Percentiles rank a stretch among this genome's conserved stretches.
Conservation (phyloP, 345 rosid genomes). For the Moringa oleifera region DNA sequence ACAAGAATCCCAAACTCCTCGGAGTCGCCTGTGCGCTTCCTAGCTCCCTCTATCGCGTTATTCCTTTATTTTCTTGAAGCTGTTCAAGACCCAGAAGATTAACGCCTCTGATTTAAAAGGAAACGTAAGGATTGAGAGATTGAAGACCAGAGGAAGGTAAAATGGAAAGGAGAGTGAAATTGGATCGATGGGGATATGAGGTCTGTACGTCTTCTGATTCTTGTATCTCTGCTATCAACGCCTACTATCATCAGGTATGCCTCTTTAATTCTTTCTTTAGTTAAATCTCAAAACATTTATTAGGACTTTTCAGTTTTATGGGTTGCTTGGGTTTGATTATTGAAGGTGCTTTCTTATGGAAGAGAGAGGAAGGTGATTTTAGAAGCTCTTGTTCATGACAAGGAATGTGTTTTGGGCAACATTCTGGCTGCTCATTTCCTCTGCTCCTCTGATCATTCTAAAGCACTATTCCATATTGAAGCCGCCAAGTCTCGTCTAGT, state of each 20-base stretch:
- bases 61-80: constrained; percentile 1
- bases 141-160: constrained; percentile 9
- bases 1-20: too few species aligned
- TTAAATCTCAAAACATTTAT: background rate
- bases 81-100: background rate
- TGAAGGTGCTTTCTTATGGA: constrained; percentile 71
- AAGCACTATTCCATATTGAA: constrained; percentile 29
- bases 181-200: constrained; percentile 76
- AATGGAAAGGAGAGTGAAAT: constrained; percentile 45
- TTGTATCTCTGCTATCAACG: constrained; percentile 64
- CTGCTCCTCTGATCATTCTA: constrained; percentile 38
- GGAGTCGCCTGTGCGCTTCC: background rate
- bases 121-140: background rate
- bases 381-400: constrained; percentile 53
- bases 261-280: background rate
- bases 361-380: constrained; percentile 58
- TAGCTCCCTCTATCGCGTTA: too few species aligned
- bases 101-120: background rate
- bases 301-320: background rate
- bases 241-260: constrained; percentile 61
- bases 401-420: constrained; percentile 70
- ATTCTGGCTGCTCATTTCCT: constrained; percentile 74
- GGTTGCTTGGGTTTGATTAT: constrained; percentile 1
- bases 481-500: constrained; percentile 64
- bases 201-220: constrained; percentile 56